Evolutionary conservation across 352 stramenopile genomes (phyloP).

Genomic region (Phytophthora cryptogea): DNA sequence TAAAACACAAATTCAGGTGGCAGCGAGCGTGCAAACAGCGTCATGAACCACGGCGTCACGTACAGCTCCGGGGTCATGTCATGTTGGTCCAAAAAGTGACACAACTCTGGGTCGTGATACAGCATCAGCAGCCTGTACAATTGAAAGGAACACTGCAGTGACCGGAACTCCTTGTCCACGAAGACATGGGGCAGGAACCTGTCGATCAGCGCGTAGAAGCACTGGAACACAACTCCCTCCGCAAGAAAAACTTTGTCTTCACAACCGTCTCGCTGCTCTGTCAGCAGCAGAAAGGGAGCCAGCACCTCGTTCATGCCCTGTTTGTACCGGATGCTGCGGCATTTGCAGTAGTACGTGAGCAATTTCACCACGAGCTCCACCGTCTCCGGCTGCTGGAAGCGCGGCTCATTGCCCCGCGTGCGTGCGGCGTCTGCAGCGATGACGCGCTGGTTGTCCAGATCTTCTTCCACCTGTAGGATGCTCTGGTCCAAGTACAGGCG

Average conservation of each 20-base stretch:
- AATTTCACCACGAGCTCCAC: conserved; percentile 80
- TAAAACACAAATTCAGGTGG: conserved; percentile 73
- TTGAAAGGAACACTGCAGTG: conserved; percentile 92
- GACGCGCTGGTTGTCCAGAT: conserved; percentile 91
- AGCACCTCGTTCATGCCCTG: conserved; percentile 96
- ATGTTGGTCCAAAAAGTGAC: conserved; percentile 88
- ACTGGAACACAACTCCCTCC: conserved; percentile 81
- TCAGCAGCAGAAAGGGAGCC: conserved; percentile 89
- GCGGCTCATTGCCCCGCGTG: conserved; percentile 80
- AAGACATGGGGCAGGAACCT: conserved; percentile 90
- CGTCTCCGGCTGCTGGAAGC: conserved; percentile 77
- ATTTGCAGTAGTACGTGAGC: conserved; percentile 94
- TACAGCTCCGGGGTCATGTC: conserved; percentile 94
- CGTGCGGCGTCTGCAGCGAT: conserved; percentile 87
- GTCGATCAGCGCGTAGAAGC: conserved; percentile 91
- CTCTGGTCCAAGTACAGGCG: conserved; percentile 66
- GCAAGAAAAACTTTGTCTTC: conserved; percentile 45
- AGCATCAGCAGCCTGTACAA: conserved; percentile 90
- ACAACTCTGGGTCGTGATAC: conserved; percentile 92
- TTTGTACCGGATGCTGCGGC: conserved; percentile 90
- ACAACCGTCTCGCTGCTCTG: conserved; percentile 22
- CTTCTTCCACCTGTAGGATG: conserved; percentile 77
- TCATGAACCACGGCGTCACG: conserved; percentile 95
- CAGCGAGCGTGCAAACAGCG: conserved; percentile 89
- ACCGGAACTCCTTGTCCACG: conserved; percentile 89